Base-by-base conservation (phyloP, 345 rosid genomes). In the Carallia pectinifolia region DNA sequence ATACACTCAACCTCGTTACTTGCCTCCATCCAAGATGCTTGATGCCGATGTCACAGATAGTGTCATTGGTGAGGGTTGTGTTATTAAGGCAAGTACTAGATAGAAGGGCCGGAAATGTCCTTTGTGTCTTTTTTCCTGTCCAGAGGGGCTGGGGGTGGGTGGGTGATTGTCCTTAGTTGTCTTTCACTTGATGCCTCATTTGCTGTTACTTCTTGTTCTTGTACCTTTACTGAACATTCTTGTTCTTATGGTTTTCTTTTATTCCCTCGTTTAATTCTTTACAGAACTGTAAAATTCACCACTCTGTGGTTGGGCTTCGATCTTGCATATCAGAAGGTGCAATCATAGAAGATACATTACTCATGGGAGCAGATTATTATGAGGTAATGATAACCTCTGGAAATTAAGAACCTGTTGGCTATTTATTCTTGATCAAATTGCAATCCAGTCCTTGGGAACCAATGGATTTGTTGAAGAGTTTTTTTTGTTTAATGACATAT, bases 291-390 rank as follows among this genome's bases (percentile, higher is more conserved):
- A 91, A 89, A 71, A 93, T 93, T 78, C 96, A 89, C 76, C 98
- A 93, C 80, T 93, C 96, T 4, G 97, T 93, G 47, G 85, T 93
- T 79, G 98, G 98, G 65, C 97, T 93, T 55, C 90, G 96, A 39
- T 91, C 98, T 62, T 93, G 97, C 86, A 89, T 93, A 74, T 91
- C 97, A 15, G 97, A 88, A 77, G 98, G 98, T 75, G 96, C 98
- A 33, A 85, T 91, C 82, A 86, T 93, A 66, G 98, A 93, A 80
- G 98, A 91, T 70, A 84, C 96, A 16, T 75, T 93, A 60, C 74
- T 93, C 77, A 93, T 93, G 97, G 98, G 98, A 70, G 98, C 98
- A 67, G 96, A 93, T 71, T 93, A 93, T 77, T 93, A 92, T 70
- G 97, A 92, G 92, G 97, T 87, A 82, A 61, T 38, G 50, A 12